phyloP scores from a whole-genome alignment of 2,329 filamentous ascomycete species.

The Sclerotinia glacialis region DNA sequence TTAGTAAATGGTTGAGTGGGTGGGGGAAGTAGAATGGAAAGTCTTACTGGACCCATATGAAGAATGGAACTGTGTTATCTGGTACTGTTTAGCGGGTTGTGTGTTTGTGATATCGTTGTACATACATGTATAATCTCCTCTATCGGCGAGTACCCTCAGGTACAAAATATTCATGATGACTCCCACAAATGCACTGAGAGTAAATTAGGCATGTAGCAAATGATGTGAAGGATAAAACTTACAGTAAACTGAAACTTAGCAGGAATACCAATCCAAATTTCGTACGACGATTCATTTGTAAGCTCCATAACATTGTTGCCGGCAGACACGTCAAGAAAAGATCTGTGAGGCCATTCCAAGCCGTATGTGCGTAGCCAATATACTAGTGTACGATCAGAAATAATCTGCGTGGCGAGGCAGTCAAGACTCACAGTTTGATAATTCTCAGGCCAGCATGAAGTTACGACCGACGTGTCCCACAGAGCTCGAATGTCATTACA shows the following conservation, averaged over 20 bases:
- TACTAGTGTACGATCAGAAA: background rate
- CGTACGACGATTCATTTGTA: constrained; percentile 24
- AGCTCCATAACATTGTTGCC: constrained; percentile 25
- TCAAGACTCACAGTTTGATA: constrained; percentile 23
- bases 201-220: background rate
- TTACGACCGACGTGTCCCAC: constrained; percentile 24
- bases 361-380: constrained; percentile 19
- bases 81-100: background rate
- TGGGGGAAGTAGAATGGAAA: background rate
- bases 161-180: constrained; percentile 28
- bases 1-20: constrained; percentile 10
- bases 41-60: constrained; percentile 27
- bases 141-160: constrained; percentile 19
- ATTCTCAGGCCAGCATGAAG: constrained; percentile 22
- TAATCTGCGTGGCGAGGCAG: background rate
- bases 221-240: background rate
- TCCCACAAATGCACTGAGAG: constrained; percentile 24
- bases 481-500: constrained; percentile 23
- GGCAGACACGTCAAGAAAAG: constrained; percentile 26
- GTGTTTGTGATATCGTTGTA: no score
- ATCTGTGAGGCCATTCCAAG: constrained; percentile 23
- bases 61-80: constrained; percentile 24
- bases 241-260: constrained; percentile 26
- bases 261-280: constrained; percentile 25
- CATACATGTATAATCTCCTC: constrained; percentile 27